Percentiles rank a stretch among this genome's conserved stretches.
phyloP scores from a whole-genome alignment of 73 alveolate genomes.

The Breviolum minutum region DNA sequence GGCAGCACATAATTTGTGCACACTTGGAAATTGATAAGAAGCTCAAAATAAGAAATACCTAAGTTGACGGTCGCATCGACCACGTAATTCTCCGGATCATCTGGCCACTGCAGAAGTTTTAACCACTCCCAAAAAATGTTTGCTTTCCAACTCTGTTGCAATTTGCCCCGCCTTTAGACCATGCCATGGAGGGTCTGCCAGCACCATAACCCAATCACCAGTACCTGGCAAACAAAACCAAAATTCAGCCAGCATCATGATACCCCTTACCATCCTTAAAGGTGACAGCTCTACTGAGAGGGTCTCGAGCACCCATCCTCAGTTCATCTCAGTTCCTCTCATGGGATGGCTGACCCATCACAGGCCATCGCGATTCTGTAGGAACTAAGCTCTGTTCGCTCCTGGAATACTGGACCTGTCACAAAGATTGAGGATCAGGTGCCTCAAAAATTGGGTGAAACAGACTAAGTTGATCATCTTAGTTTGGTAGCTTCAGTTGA shows the following conservation, averaged over 20 bases:
- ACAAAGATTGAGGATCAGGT: too few species aligned
- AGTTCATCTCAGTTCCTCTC: too few species aligned
- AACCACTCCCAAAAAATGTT: not conserved
- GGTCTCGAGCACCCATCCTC: constrained; percentile 25
- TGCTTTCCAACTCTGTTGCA: not conserved
- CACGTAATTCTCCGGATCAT: too few species aligned
- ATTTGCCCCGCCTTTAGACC: constrained; percentile 56
- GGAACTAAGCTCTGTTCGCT: not conserved
- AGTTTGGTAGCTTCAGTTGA: not conserved
- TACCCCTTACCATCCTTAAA: too few species aligned
- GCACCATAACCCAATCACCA: constrained; percentile 81
- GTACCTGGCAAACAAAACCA: constrained; percentile 16
- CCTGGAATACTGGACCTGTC: constrained; percentile 48
- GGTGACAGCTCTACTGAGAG: constrained; percentile 1
- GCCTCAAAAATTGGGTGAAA: too few species aligned
- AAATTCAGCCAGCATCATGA: too few species aligned
- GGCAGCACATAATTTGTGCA: too few species aligned
- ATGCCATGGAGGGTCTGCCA: constrained; percentile 68
- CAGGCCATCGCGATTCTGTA: not conserved
- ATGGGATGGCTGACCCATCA: not conserved
- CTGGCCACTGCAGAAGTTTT: too few species aligned
- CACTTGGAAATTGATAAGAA: too few species aligned
- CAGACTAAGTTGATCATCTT: not conserved
- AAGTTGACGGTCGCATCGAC: too few species aligned
- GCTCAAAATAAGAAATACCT: too few species aligned